A percentile compares a stretch with the other conserved stretches of the same genome.
Evolutionary conservation across 2,329 filamentous ascomycete species (phyloP).

Genomic region (Sclerotinia nivalis): DNA sequence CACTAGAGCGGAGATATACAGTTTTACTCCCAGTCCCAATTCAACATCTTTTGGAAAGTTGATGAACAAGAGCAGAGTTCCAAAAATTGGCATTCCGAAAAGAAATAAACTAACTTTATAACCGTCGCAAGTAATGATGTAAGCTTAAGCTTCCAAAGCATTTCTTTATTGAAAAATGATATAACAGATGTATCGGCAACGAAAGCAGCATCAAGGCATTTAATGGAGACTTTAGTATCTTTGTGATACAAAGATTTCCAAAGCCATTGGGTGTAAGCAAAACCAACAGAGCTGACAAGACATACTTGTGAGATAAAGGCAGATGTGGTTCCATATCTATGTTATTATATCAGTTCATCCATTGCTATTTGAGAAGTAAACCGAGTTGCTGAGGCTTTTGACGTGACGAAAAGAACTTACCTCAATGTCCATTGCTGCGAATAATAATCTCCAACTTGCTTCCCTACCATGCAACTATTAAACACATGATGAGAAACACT

Average conservation of each 20-base stretch:
- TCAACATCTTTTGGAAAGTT: background rate
- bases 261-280: conserved; percentile 29
- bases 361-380: background rate
- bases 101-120: conserved; percentile 20
- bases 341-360: background rate
- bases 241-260: conserved; percentile 27
- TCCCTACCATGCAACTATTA: conserved; percentile 22
- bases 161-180: conserved; percentile 26
- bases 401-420: background rate
- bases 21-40: background rate
- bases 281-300: conserved; percentile 24
- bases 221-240: conserved; percentile 23
- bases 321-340: conserved; percentile 28
- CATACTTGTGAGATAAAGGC: conserved; percentile 26
- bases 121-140: conserved; percentile 25
- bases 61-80: background rate
- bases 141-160: conserved; percentile 28
- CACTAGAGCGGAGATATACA: background rate
- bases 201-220: conserved; percentile 28
- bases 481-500: conserved; percentile 26
- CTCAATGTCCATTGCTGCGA: conserved; percentile 27
- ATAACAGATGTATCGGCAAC: conserved; percentile 21
- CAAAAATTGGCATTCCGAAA: background rate
- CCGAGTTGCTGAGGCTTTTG: background rate
- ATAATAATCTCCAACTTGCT: conserved; percentile 25